Evolutionary conservation across 1,139 yeast species (phyloP).

Genomic region (Geotrichum histeridarum): DNA sequence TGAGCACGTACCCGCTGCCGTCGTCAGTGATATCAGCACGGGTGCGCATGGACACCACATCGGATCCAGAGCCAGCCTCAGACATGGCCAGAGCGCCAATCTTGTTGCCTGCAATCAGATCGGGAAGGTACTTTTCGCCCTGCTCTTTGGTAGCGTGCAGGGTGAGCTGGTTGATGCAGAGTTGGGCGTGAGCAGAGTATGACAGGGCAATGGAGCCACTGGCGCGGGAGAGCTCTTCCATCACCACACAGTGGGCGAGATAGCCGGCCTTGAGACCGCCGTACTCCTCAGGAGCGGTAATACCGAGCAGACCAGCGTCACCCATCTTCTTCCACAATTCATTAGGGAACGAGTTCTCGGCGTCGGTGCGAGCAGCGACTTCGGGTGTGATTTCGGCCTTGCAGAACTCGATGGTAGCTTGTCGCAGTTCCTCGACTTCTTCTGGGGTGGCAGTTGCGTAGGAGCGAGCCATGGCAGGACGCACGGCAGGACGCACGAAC

Average conservation of each 20-base stretch:
- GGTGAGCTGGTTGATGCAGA: conserved; percentile 36
- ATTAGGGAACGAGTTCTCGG: conserved; percentile 33
- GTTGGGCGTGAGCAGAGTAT: conserved; percentile 37
- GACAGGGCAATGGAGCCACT: conserved; percentile 36
- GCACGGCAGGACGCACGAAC: not conserved
- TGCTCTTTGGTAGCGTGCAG: conserved; percentile 32
- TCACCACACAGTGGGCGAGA: conserved; percentile 35
- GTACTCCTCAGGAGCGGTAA: conserved; percentile 36
- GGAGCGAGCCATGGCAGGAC: conserved; percentile 5
- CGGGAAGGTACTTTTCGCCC: conserved; percentile 34
- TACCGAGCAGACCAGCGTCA: conserved; percentile 36
- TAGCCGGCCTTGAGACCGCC: conserved; percentile 37
- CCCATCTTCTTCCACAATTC: conserved; percentile 37
- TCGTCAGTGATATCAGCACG: conserved; percentile 32
- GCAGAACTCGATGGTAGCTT: conserved; percentile 35
- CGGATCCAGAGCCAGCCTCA: conserved; percentile 37
- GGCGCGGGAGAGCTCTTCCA: conserved; percentile 37
- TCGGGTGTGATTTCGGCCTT: conserved; percentile 32
- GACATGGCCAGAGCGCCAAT: conserved; percentile 38
- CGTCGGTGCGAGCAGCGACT: conserved; percentile 33
- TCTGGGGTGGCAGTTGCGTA: conserved; percentile 22
- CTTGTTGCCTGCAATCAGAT: conserved; percentile 31
- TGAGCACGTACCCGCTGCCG: conserved; percentile 34
- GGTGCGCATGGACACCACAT: conserved; percentile 36
- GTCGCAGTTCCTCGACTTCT: conserved; percentile 33